Conservation (phyloP, 345 rosid genomes). For the Gossypium sturtianum region DNA sequence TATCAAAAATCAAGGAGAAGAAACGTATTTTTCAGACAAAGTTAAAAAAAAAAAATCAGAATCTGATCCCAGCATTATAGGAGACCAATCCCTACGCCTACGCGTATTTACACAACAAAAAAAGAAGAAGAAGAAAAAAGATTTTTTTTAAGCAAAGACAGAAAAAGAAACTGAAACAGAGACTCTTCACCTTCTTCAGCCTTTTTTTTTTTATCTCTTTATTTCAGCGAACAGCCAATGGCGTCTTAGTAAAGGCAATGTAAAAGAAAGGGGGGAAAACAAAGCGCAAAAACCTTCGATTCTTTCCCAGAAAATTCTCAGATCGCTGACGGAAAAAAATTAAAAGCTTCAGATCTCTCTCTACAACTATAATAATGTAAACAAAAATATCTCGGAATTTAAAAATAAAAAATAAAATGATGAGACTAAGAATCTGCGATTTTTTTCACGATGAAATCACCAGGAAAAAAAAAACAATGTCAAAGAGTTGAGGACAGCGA, state of each 20-base stretch:
- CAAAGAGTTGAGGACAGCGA: too few species aligned
- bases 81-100: constrained; percentile 34
- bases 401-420: background rate
- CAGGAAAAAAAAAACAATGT: background rate
- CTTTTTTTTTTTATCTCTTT: too few species aligned
- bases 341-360: too few species aligned
- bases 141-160: background rate
- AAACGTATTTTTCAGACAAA: constrained; percentile 25
- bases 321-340: constrained; percentile 9
- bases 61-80: constrained; percentile 35
- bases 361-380: too few species aligned
- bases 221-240: background rate
- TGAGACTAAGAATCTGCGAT: background rate
- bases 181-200: constrained; percentile 5
- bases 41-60: background rate
- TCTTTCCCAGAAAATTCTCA: constrained; percentile 13
- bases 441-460: constrained; percentile 19
- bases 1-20: background rate
- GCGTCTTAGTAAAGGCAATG: constrained; percentile 21
- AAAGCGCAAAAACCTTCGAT: background rate
- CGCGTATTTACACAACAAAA: constrained; percentile 18
- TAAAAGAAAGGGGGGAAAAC: background rate
- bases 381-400: background rate
- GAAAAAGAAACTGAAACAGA: constrained; percentile 11
- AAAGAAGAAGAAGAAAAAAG: background rate